Percentiles rank a stretch among this genome's conserved stretches.
These are phyloP conservation scores for Tolypocladium nubicola DNA, from an alignment of 2,329 filamentous ascomycete genomes.

Conservation along the genomic window DNA sequence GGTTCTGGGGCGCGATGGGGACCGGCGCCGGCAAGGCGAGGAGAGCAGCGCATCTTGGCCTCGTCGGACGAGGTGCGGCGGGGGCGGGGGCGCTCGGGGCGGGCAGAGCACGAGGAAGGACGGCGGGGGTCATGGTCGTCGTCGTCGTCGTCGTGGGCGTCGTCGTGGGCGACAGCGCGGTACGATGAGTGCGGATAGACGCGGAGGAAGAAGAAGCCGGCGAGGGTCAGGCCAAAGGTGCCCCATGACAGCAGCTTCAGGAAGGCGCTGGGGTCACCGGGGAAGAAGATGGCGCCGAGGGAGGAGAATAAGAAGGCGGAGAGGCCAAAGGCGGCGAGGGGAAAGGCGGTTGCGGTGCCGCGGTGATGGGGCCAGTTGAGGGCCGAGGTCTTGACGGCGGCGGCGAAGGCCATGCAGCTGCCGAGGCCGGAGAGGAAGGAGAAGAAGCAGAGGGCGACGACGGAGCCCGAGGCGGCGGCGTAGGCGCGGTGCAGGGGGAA, in stretches of 20 bases:
- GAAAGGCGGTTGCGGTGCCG: constrained; percentile 89
- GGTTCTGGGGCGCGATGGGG: constrained; percentile 40
- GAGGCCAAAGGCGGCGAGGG: constrained; percentile 82
- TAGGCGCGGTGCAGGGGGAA: constrained; percentile 77
- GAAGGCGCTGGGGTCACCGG: constrained; percentile 72
- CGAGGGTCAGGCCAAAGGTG: constrained; percentile 64
- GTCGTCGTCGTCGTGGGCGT: constrained; percentile 17
- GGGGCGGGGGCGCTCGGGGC: not conserved
- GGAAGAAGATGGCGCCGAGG: constrained; percentile 66
- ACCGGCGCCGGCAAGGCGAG: not conserved
- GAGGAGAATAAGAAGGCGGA: constrained; percentile 95
- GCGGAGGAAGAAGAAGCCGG: constrained; percentile 76
- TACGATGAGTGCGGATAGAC: constrained; percentile 52
- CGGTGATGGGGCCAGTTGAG: constrained; percentile 86
- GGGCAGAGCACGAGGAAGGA: not conserved
- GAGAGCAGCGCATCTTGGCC: not conserved
- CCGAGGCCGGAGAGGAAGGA: constrained; percentile 80
- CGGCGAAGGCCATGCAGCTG: constrained; percentile 83
- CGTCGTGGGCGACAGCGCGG: constrained; percentile 36
- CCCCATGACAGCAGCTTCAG: constrained; percentile 71
- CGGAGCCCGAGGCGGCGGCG: constrained; percentile 51
- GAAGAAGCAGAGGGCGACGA: constrained; percentile 63
- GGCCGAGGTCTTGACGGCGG: constrained; percentile 75
- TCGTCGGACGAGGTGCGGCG: not conserved
- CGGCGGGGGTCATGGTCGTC: not conserved